phyloP scores from a whole-genome alignment of 1,284 basidiomycete genomes.

The Malassezia yamatoensis region DNA sequence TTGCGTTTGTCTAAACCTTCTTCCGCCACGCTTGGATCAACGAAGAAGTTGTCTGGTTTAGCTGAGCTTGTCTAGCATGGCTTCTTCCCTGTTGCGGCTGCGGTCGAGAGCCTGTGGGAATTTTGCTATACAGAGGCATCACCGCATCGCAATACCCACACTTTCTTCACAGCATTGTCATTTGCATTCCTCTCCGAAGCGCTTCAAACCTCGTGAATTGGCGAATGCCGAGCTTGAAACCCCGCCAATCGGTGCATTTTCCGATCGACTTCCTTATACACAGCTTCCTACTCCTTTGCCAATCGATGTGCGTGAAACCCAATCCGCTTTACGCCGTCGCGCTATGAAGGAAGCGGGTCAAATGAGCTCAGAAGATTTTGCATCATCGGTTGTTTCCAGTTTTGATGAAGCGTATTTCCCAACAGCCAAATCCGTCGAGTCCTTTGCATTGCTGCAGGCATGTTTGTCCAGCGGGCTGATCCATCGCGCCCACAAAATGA shows the following conservation, averaged over 20 bases:
- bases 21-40: too few relatives aligned
- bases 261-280: constrained; percentile 1
- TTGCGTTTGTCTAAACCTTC: neutral
- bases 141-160: too few relatives aligned
- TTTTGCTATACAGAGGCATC: too few relatives aligned
- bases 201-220: too few relatives aligned
- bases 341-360: neutral
- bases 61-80: neutral
- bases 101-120: too few relatives aligned
- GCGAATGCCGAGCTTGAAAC: too few relatives aligned
- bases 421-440: constrained; percentile 28
- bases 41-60: too few relatives aligned
- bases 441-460: constrained; percentile 34
- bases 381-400: constrained; percentile 3
- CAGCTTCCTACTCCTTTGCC: constrained; percentile 14
- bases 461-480: constrained; percentile 39
- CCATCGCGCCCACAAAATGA: constrained; percentile 37
- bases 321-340: constrained; percentile 4
- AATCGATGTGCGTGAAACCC: constrained; percentile 10
- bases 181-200: too few relatives aligned
- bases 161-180: too few relatives aligned
- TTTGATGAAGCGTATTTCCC: constrained; percentile 32
- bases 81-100: neutral
- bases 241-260: neutral
- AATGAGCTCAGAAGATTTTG: neutral